Base-by-base conservation (phyloP, 306 rosid genomes). In the Aeschynomene evenia region DNA sequence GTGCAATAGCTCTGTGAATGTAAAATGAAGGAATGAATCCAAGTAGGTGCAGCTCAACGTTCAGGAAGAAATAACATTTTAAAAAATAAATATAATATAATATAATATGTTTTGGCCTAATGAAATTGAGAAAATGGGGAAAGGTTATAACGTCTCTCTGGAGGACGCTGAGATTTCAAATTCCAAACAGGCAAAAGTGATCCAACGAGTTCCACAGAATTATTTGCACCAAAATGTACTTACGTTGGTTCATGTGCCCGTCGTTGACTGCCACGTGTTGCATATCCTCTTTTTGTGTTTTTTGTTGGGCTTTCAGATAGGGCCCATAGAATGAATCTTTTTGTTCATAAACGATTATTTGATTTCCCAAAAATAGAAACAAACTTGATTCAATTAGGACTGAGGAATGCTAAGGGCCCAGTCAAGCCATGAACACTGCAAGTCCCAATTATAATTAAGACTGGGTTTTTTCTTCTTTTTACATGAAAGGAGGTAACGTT, bases 81-180 rank as follows among this genome's bases (percentile, higher is more conserved):
- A 18, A n/a, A 15, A 33, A 31, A 33, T 63, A 48, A 26, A 48
- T 18, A 43, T 10, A n/a, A 45, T 45, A n/a, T n/a, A 6, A 5
- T 45, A 4, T 45, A 45, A 45, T n/a, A 15, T 43, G 9, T 28
- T 65, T 49, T 22, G 63, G 29, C 55, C 65, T 71, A 46, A 58
- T 19, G 29, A 65, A 19, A 51, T 42, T 75, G 51, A 36, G 57
- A 59, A 62, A 68, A 70, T 54, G 61, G n/a, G 14, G 48, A 53
- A 39, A 68, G 39, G 16, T 75, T 62, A 3, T 57, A 88, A 88
- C 94, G 94, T 85, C 94, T 83, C 89, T 87, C 40, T 52, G 52
- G 71, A 16, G 71, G 58, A 80, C 50, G 82, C 5, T 61, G 42
- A 21, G 55, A 74, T 76, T 88, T 87, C 88, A 85, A 88, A 85